Base-by-base conservation (phyloP, 2,329 filamentous ascomycete species). In the Cercospora sesami region DNA sequence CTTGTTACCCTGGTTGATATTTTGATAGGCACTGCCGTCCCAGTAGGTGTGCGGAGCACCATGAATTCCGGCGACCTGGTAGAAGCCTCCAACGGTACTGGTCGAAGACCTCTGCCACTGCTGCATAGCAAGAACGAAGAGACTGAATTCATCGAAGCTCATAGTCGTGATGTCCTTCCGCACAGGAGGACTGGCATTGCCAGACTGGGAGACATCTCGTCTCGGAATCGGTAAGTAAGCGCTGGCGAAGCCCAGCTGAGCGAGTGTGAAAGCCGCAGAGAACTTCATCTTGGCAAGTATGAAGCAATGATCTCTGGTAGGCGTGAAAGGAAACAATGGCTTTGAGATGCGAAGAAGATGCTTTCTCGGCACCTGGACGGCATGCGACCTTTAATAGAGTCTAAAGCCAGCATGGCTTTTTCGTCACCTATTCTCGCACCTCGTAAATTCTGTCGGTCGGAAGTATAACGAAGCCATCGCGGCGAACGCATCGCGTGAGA, bases 1-100 rank as follows among this genome's bases (percentile, higher is more conserved):
- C 28, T 63, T 63, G 18, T 63, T 63, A 5, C 61, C 61, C 45
- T 63, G 61, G 3, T 30, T 30, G 9, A 48, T 63, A 23, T 55
- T 55, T 48, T 63, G 61, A 30, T 55, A 63, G 9, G 45, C 62
- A 10, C 73, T 73, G 26, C 67, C 66, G 63, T 75, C 71, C 68
- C 69, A 75, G 39, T 72, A 66, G 28, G 67, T 45, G 33, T 71
- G 65, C 2, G 74, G 73, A 16, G 73, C 72, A 30, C 74, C 74
- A 63, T 75, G 74, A 33, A 75, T 73, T n/a, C 68, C 69, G 12
- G 74, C 69, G 57, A 75, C 68, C 8, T 67, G 64, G 45, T 65
- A 74, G 64, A 68, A 75, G 63, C 68, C 58, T 16, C 66, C 70
- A 26, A 48, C 28, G 51, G 67, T 65, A 64, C 36, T 48, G 21